Conservation (phyloP, 2,329 filamentous ascomycete species). For the Cercospora sp. region DNA sequence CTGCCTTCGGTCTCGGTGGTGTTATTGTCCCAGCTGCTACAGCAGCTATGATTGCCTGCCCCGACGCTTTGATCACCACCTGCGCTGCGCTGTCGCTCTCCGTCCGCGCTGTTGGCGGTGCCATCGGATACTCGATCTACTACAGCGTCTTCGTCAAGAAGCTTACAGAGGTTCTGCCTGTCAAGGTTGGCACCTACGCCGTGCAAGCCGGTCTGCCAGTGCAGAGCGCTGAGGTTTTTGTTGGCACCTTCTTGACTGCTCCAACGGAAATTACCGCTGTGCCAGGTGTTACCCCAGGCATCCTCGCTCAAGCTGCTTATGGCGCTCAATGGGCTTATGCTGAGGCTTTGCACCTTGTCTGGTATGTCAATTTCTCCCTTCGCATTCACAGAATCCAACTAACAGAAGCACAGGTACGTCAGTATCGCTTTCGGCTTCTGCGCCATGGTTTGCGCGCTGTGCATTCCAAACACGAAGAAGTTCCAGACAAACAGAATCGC, state of each 20-base stretch:
- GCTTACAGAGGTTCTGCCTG: slow-evolving; percentile 25
- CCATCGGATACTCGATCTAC: slow-evolving; percentile 36
- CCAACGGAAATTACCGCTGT: slow-evolving; percentile 20
- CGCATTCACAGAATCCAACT: not conserved
- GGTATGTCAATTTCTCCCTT: slow-evolving; percentile 15
- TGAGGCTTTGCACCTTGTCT: slow-evolving; percentile 27
- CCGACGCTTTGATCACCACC: slow-evolving; percentile 36
- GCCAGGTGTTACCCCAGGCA: slow-evolving; percentile 25
- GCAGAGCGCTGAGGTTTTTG: slow-evolving; percentile 23
- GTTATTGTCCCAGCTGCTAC: slow-evolving; percentile 36
- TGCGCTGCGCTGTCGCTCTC: slow-evolving; percentile 34
- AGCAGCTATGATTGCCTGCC: slow-evolving; percentile 35
- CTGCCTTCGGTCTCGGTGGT: slow-evolving; percentile 42
- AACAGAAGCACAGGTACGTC: slow-evolving; percentile 23
- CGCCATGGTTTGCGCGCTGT: slow-evolving; percentile 26
- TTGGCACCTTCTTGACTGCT: slow-evolving; percentile 25
- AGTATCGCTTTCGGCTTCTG: slow-evolving; percentile 29
- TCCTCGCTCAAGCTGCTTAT: slow-evolving; percentile 22
- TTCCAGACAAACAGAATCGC: slow-evolving; percentile 33
- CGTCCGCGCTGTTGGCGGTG: slow-evolving; percentile 35
- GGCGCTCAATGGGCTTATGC: slow-evolving; percentile 31
- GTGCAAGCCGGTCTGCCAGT: slow-evolving; percentile 28
- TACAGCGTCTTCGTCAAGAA: slow-evolving; percentile 36
- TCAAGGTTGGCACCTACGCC: slow-evolving; percentile 27
- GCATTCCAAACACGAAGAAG: slow-evolving; percentile 27